Evolutionary conservation across 441 rosid genomes (phyloP), one percentile per base, ranked within the genome.

Genomic region (Erysimum pusillum): DNA sequence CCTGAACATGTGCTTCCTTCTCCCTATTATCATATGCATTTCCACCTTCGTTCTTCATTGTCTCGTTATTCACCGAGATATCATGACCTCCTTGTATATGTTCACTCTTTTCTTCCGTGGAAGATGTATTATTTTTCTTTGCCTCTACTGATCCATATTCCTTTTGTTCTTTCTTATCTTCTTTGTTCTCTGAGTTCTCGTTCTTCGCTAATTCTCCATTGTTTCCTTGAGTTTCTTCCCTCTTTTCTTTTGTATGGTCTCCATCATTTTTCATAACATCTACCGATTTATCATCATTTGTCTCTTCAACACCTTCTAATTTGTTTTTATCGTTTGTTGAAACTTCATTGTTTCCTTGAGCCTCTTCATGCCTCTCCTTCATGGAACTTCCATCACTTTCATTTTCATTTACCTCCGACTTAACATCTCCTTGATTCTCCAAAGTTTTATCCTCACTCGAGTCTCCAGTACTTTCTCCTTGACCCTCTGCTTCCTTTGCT

Each of bases 391-490:
- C 68, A 67, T 31, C 54, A 38, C 36, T 59, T 48, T 3, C 44
- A 35, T 51, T 52, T 15, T 53, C 18, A 12, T 52, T 13, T 17
- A 38, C 41, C 20, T n/a, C 18, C 0, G 64, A 44, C 4, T 62
- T 62, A 62, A 6, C 58, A 35, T 36, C 35, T 22, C 42, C 31
- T 35, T 69, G 45, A 7, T 15, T 45, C 9, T 75, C 53, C 17
- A 41, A 59, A 58, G 4, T 38, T 15, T 13, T 34, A 57, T 4
- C 14, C 7, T 69, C 34, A n/a, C 18, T 68, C 7, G 38, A 51
- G 13, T 61, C 7, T 20, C 38, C 35, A 53, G 2, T 53, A 20
- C 12, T 57, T 36, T 5, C 74, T 58, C 69, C 75, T 68, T 69
- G 32, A 22, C 4, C 51, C 9, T 60, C 13, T 18, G 0, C 15